phyloP scores from a whole-genome alignment of 164 flowering plant species.

The Euptelea pleiosperma region DNA sequence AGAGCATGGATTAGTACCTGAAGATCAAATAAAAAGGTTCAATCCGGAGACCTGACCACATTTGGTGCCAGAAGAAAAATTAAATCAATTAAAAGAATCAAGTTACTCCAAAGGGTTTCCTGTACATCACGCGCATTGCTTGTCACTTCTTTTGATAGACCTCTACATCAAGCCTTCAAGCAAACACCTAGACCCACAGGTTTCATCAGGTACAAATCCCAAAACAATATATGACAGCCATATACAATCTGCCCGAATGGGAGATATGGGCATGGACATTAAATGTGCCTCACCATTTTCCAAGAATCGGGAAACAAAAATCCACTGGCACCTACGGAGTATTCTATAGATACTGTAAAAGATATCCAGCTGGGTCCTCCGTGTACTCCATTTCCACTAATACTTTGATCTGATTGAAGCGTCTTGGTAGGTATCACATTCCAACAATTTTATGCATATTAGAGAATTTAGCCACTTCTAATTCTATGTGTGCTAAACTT shows the following conservation, averaged over 20 bases:
- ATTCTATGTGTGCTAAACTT: not conserved
- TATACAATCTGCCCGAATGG: not conserved
- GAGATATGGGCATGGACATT: not conserved
- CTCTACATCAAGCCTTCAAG: slow-evolving; percentile 1
- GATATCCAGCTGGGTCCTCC: not conserved
- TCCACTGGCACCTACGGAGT: not conserved
- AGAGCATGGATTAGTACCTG: slow-evolving; percentile 19
- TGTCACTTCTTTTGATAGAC: slow-evolving; percentile 1
- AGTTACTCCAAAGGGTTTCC: slow-evolving; percentile 16
- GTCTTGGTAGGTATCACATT: not conserved
- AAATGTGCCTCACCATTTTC: slow-evolving; percentile 3
- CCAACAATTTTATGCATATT: not conserved
- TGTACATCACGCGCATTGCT: slow-evolving; percentile 23
- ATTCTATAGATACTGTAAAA: not conserved
- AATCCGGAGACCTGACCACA: slow-evolving; percentile 1
- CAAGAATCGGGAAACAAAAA: not conserved
- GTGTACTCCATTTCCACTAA: not conserved
- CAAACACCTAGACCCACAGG: slow-evolving; percentile 4
- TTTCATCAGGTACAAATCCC: slow-evolving; percentile 4
- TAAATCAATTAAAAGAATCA: slow-evolving; percentile 21
- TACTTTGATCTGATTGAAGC: not conserved
- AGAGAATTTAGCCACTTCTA: not conserved
- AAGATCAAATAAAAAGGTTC: slow-evolving; percentile 8
- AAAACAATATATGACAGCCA: not conserved
- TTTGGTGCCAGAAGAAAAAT: slow-evolving; percentile 14